Conservation (phyloP, 192 early-diverging fungal species). For the Globomyces pollinis-pini region DNA sequence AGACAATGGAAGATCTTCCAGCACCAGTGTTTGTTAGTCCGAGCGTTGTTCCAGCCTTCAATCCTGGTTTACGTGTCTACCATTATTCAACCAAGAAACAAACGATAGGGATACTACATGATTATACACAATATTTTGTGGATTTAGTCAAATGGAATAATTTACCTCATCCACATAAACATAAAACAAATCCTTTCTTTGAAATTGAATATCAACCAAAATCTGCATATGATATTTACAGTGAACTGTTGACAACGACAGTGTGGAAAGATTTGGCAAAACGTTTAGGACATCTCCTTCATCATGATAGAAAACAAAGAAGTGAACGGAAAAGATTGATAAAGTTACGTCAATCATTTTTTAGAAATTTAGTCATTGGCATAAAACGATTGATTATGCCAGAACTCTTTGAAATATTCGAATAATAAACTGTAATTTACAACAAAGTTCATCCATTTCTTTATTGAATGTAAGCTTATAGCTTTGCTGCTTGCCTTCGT, state of each 20-base stretch:
- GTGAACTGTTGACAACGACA: neutral
- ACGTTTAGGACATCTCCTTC: neutral
- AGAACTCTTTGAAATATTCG: too few relatives aligned
- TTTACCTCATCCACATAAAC: too few relatives aligned
- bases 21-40: slow-evolving; percentile 25
- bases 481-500: neutral
- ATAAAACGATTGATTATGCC: neutral
- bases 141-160: neutral
- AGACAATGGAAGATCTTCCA: neutral
- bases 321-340: neutral
- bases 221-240: neutral
- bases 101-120: neutral
- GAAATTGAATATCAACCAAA: neutral
- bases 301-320: neutral
- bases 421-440: too few relatives aligned
- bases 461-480: too few relatives aligned
- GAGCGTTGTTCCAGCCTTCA: slow-evolving; percentile 30
- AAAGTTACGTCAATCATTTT: too few relatives aligned
- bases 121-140: neutral
- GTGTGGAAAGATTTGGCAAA: neutral
- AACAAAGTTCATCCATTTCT: too few relatives aligned
- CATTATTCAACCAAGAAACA: neutral
- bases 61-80: slow-evolving; percentile 20
- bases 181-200: neutral
- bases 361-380: neutral